Conservation (phyloP, 2,329 filamentous ascomycete species). For the Claviceps pusilla region DNA sequence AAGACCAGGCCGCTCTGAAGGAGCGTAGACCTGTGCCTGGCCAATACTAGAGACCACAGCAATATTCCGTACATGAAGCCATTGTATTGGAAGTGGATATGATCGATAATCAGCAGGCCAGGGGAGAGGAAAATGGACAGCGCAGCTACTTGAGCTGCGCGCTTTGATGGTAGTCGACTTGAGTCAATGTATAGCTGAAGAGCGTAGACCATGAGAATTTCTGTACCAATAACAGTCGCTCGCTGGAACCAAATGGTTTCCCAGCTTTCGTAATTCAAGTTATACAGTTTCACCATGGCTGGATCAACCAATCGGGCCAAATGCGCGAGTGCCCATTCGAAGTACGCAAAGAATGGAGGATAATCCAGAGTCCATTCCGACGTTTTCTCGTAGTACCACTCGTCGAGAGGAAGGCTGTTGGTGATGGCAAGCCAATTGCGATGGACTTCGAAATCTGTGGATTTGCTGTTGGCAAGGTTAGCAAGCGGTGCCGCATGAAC, state of each 20-base stretch:
- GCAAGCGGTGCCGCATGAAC: neutral
- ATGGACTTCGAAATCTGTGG: slow-evolving; percentile 97
- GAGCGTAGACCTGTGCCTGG: slow-evolving; percentile 58
- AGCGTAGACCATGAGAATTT: slow-evolving; percentile 71
- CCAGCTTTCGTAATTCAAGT: slow-evolving; percentile 80
- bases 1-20: slow-evolving; percentile 71
- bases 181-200: slow-evolving; percentile 69
- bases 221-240: slow-evolving; percentile 69
- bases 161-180: slow-evolving; percentile 47
- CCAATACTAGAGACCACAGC: slow-evolving; percentile 71
- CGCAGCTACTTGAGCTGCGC: slow-evolving; percentile 69
- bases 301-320: slow-evolving; percentile 63
- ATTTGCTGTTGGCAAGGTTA: slow-evolving; percentile 52
- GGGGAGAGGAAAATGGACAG: slow-evolving; percentile 84
- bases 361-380: slow-evolving; percentile 99
- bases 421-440: slow-evolving; percentile 98
- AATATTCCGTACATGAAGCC: slow-evolving; percentile 88
- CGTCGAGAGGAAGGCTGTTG: slow-evolving; percentile 65
- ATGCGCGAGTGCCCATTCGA: slow-evolving; percentile 85
- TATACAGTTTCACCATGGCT: slow-evolving; percentile 65
- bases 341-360: slow-evolving; percentile 92
- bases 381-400: slow-evolving; percentile 96
- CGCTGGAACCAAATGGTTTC: slow-evolving; percentile 89
- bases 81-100: slow-evolving; percentile 99
- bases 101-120: slow-evolving; percentile 89